Percentiles rank a stretch among this genome's conserved stretches.
These are phyloP conservation scores for Hemisphaericaspora xylanilytica DNA, from an alignment of 1,139 yeast genomes.

Conservation along the genomic window DNA sequence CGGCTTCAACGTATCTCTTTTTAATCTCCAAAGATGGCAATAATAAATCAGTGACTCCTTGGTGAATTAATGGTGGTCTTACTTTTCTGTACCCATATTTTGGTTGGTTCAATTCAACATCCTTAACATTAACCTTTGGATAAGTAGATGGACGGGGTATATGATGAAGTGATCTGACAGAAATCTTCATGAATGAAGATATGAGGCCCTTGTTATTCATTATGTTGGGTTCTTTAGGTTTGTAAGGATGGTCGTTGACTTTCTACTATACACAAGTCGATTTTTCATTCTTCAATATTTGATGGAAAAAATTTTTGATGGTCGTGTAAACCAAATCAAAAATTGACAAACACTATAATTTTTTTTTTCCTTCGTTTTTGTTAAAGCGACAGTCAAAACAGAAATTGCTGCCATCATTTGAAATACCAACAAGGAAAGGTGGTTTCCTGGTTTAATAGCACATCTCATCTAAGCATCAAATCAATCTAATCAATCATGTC, in stretches of 20 bases:
- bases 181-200: conserved; percentile 12
- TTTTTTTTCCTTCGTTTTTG: neutral
- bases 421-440: too few relatives aligned
- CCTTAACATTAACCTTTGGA: conserved; percentile 41
- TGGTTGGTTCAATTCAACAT: conserved; percentile 40
- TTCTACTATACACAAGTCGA: too few relatives aligned
- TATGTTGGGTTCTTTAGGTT: too few relatives aligned
- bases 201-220: neutral
- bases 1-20: conserved; percentile 33
- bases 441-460: too few relatives aligned
- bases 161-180: conserved; percentile 30
- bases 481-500: conserved; percentile 12
- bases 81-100: conserved; percentile 39
- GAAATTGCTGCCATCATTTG: too few relatives aligned
- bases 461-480: neutral
- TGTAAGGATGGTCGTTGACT: too few relatives aligned
- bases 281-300: neutral
- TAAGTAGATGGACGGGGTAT: conserved; percentile 32
- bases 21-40: conserved; percentile 42
- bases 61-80: conserved; percentile 42
- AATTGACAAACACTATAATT: neutral
- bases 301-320: neutral
- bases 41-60: conserved; percentile 38
- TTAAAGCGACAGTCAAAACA: too few relatives aligned
- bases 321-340: neutral